These are phyloP conservation scores for Podaxis pistillaris DNA, from an alignment of 768 basidiomycete species.

Conservation along the genomic window DNA sequence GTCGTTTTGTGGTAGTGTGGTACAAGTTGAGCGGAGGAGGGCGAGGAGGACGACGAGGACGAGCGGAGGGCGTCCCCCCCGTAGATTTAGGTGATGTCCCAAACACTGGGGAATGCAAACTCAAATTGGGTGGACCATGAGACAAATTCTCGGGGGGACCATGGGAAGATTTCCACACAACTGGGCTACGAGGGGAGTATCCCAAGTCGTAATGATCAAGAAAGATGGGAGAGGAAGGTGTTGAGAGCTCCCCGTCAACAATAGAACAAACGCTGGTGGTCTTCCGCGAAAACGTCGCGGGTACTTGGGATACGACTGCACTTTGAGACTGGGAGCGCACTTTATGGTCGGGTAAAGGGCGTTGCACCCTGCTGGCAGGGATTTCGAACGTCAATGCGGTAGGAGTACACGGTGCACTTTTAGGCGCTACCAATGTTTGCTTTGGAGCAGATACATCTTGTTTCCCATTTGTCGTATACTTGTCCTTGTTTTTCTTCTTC, in stretches of 20 bases:
- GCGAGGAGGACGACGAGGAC: conserved; percentile 19
- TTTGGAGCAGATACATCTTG: neutral
- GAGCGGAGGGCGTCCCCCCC: conserved; percentile 19
- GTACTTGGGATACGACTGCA: neutral
- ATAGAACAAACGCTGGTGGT: conserved; percentile 7
- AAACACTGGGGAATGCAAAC: conserved; percentile 17
- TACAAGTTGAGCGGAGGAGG: conserved; percentile 16
- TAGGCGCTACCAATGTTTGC: neutral
- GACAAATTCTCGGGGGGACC: conserved; percentile 23
- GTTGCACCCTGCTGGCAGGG: neutral
- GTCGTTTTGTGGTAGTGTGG: neutral
- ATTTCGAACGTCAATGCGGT: conserved; percentile 2
- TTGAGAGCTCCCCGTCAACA: neutral
- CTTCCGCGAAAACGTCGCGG: conserved; percentile 2
- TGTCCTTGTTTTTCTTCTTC: conserved; percentile 31
- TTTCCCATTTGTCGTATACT: conserved; percentile 1
- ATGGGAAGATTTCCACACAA: conserved; percentile 14
- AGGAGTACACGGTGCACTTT: conserved; percentile 9
- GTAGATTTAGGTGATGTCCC: conserved; percentile 12
- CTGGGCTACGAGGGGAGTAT: neutral
- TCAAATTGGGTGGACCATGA: conserved; percentile 23
- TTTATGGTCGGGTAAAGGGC: neutral
- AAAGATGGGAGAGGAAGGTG: neutral
- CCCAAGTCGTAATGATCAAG: neutral
- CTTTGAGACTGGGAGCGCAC: conserved; percentile 4